Evolutionary conservation across 176 grass and related monocot species (phyloP), one percentile per base, ranked within the genome.

Genomic region (Otatea glauca): DNA sequence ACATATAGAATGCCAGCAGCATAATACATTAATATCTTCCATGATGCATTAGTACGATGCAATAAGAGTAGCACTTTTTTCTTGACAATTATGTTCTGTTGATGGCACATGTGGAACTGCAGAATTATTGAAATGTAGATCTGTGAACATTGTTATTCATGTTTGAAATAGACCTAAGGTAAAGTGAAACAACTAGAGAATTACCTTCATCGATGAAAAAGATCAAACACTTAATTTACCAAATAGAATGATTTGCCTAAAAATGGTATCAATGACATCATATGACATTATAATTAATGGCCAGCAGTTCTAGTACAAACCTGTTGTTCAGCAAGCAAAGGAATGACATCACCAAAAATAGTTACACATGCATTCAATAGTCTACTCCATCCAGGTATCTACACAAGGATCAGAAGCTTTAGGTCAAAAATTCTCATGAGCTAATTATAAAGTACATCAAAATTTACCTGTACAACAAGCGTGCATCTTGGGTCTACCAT

Each of bases 301-400:
- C 5, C 27, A 43, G 35, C 34, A 51, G 25, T 29, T 74, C 65
- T 44, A 32, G 11, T 66, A 86, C 9, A 71, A 88, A 93, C 94
- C 87, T 97, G 91, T 61, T 90, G 77, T 8, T 91, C 87, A 74
- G 70, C 38, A 65, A 89, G 89, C 38, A 97, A 83, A 21, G 91
- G 94, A 17, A 81, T 6, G 60, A 93, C 73, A 70, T 93, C 89
- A 68, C 94, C 94, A 75, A 93, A 97, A 18, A 97, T 92, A 42
- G 94, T 93, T 18, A 97, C 94, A 23, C 91, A 91, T 75, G 94
- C 89, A 90, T 97, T 97, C 55, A 91, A 97, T 58, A 93, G 82
- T 38, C 84, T 89, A 86, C 91, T 97, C 85, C 91, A 93, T 84
- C 94, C 94, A 92, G 91, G 89, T 70, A 97, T 86, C 91, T 97